phyloP scores from a whole-genome alignment of 176 grass and related monocot species.

The Oryza brachyantha region DNA sequence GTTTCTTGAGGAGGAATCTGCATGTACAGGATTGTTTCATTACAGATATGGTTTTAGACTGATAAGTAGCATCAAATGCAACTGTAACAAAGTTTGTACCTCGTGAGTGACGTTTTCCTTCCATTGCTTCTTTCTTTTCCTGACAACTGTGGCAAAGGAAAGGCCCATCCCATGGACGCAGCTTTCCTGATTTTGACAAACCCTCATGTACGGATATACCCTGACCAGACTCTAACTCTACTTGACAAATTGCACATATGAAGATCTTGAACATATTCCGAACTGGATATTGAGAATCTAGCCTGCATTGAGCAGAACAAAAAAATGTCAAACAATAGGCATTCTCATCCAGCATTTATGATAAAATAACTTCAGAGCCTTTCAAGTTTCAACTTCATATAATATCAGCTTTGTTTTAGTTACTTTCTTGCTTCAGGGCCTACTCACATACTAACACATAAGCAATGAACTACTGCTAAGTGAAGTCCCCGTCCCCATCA shows the following conservation, averaged over 20 bases:
- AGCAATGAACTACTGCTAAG: background rate
- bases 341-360: conserved; percentile 9
- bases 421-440: background rate
- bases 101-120: conserved; percentile 66
- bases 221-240: conserved; percentile 65
- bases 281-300: conserved; percentile 77
- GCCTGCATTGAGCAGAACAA: conserved; percentile 44
- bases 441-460: conserved; percentile 6
- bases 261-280: conserved; percentile 97
- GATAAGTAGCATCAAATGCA: background rate
- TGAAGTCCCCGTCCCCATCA: background rate
- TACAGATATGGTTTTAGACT: background rate
- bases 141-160: conserved; percentile 89
- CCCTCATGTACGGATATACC: conserved; percentile 79
- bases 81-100: conserved; percentile 32
- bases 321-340: conserved; percentile 10
- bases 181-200: conserved; percentile 47
- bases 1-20: conserved; percentile 63
- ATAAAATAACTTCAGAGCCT: conserved; percentile 11
- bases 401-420: background rate
- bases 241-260: conserved; percentile 90
- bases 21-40: conserved; percentile 2
- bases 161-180: conserved; percentile 81
- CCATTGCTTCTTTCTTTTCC: conserved; percentile 95
- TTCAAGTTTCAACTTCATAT: conserved; percentile 4